phyloP scores from a whole-genome alignment of 2,329 filamentous ascomycete species.

The Zymoseptoria ardabiliae region DNA sequence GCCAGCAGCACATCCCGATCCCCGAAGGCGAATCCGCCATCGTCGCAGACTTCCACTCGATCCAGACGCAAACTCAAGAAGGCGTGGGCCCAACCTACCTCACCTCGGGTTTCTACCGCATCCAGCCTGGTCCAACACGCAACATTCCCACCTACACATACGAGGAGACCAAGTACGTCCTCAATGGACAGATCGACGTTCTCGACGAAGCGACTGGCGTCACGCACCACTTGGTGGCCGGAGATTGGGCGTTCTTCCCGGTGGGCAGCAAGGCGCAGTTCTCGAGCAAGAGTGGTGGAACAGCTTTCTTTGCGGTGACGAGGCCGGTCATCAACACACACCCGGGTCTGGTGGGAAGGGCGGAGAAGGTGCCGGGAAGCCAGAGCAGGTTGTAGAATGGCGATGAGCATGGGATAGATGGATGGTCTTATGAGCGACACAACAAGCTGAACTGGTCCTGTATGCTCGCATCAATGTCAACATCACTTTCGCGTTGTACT shows the following conservation, averaged over 20 bases:
- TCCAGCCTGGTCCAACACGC: slow-evolving; percentile 11
- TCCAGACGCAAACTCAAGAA: slow-evolving; percentile 13
- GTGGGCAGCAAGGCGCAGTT: slow-evolving; percentile 14
- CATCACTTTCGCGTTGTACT: background rate
- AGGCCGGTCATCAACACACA: slow-evolving; percentile 14
- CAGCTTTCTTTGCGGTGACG: slow-evolving; percentile 18
- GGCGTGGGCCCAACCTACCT: slow-evolving; percentile 9
- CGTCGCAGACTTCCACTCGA: slow-evolving; percentile 16
- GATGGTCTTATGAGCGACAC: background rate
- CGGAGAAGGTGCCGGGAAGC: slow-evolving; percentile 9
- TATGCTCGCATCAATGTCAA: background rate
- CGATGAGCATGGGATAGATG: background rate
- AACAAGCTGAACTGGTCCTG: no score
- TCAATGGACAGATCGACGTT: slow-evolving; percentile 18
- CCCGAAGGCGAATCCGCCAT: slow-evolving; percentile 12
- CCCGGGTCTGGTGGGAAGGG: slow-evolving; percentile 12
- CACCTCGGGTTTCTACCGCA: slow-evolving; percentile 19
- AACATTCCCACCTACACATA: slow-evolving; percentile 10
- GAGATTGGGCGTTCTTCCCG: slow-evolving; percentile 19
- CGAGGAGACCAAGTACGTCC: slow-evolving; percentile 18
- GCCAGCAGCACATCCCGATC: slow-evolving; percentile 14
- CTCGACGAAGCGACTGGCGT: slow-evolving; percentile 17
- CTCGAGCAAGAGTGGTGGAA: slow-evolving; percentile 14
- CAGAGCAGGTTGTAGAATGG: background rate
- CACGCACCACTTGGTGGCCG: slow-evolving; percentile 15